phyloP scores from a whole-genome alignment of 2,329 filamentous ascomycete genomes.

The Talaromyces sp. region DNA sequence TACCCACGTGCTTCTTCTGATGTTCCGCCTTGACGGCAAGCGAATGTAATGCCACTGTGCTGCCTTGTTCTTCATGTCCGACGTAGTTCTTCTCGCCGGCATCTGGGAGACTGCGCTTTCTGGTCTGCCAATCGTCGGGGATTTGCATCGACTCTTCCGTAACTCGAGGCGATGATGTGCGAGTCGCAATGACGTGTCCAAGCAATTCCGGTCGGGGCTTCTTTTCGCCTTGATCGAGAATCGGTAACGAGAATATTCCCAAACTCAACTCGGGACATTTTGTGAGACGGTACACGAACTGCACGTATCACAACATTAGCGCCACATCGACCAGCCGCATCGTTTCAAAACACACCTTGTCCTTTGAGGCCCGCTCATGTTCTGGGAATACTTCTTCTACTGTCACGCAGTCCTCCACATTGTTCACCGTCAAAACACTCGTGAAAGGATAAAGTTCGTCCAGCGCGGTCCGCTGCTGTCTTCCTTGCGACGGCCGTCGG shows the following conservation, averaged over 20 bases:
- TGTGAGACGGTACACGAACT: conserved; percentile 61
- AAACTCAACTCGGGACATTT: conserved; percentile 72
- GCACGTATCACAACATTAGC: background rate
- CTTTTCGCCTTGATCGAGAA: conserved; percentile 51
- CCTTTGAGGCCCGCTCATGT: conserved; percentile 53
- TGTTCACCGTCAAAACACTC: conserved; percentile 61
- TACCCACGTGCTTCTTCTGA: conserved; percentile 70
- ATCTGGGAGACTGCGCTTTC: conserved; percentile 33
- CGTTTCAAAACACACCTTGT: conserved; percentile 52
- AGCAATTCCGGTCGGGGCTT: conserved; percentile 64
- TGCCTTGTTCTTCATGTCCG: conserved; percentile 69
- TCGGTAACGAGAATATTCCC: conserved; percentile 68
- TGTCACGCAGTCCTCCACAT: conserved; percentile 52
- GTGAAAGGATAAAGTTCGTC: conserved; percentile 68
- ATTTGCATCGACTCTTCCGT: conserved; percentile 74
- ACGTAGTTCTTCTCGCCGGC: conserved; percentile 43
- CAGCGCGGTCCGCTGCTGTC: conserved; percentile 35
- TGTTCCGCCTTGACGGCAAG: conserved; percentile 73
- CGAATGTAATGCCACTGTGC: conserved; percentile 77
- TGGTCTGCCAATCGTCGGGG: conserved; percentile 62
- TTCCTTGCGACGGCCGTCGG: conserved; percentile 35
- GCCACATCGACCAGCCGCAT: background rate
- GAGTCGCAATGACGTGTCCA: conserved; percentile 73
- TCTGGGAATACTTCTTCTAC: conserved; percentile 60
- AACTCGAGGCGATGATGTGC: conserved; percentile 59